Conservation (phyloP, 305 asterid species). For the Plantago lanceolata region DNA sequence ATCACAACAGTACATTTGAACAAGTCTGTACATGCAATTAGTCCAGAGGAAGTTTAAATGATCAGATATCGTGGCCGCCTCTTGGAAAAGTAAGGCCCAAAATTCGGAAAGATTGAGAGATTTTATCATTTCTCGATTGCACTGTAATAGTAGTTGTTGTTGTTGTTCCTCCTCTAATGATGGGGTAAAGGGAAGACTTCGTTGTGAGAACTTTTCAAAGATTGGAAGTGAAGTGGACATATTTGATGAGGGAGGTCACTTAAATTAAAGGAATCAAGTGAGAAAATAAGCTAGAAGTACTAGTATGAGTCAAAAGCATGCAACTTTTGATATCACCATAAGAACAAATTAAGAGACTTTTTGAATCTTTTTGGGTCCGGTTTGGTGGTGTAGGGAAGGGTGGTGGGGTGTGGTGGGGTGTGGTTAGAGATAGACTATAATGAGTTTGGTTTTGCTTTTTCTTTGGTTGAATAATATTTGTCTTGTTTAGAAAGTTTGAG, state of each 20-base stretch:
- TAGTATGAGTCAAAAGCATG: slow-evolving; percentile 32
- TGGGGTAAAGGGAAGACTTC: slow-evolving; percentile 17
- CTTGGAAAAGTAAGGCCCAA: not conserved
- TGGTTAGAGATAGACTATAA: not conserved
- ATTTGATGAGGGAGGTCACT: slow-evolving; percentile 23
- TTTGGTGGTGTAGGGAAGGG: not conserved
- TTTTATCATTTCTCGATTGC: no score
- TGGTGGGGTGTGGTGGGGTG: no score
- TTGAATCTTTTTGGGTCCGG: not conserved
- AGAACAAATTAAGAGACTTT: not conserved
- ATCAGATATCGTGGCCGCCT: no score
- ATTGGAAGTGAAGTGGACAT: slow-evolving; percentile 23
- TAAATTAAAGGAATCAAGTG: slow-evolving; percentile 6
- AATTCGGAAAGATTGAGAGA: no score
- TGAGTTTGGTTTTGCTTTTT: no score
- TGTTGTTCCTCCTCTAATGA: slow-evolving; percentile 12
- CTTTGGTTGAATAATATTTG: no score
- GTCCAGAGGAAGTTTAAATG: no score
- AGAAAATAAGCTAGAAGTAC: not conserved
- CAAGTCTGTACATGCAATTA: no score
- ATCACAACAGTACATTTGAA: no score
- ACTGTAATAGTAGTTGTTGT: not conserved
- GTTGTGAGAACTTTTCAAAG: slow-evolving; percentile 22
- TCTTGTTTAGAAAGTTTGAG: no score
- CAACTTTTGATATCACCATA: slow-evolving; percentile 21